Evolutionary conservation across 768 basidiomycete species (phyloP).

Genomic region (Tylopilus rubrobrunneus): DNA sequence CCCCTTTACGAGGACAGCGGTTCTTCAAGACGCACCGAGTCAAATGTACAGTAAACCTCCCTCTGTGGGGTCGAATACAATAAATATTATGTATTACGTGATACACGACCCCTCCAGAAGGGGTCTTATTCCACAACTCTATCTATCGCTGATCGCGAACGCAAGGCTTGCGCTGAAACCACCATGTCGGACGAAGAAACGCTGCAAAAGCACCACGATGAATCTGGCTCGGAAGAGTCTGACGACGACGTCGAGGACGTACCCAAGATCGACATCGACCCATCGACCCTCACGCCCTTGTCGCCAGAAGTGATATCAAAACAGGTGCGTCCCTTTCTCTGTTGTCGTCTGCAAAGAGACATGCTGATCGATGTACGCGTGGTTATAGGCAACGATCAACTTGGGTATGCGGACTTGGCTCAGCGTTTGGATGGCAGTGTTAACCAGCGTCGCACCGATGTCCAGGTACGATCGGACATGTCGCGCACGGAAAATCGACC

Average conservation of each 20-base stretch:
- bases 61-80: not conserved
- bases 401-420: slow-evolving; percentile 49
- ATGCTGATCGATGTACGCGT: slow-evolving; percentile 4
- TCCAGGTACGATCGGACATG: slow-evolving; percentile 97
- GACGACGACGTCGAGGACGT: slow-evolving; percentile 50
- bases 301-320: slow-evolving; percentile 90
- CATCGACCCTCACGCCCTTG: slow-evolving; percentile 77
- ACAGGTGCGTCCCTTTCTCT: slow-evolving; percentile 53
- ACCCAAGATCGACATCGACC: slow-evolving; percentile 74
- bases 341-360: not conserved
- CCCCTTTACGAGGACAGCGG: no score
- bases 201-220: slow-evolving; percentile 57
- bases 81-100: slow-evolving; percentile 16
- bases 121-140: slow-evolving; percentile 2
- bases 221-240: slow-evolving; percentile 71
- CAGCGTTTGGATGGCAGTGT: not conserved
- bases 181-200: slow-evolving; percentile 70
- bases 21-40: not conserved
- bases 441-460: slow-evolving; percentile 8
- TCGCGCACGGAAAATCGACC: slow-evolving; percentile 95
- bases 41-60: not conserved
- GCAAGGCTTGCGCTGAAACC: slow-evolving; percentile 1
- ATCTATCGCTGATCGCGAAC: slow-evolving; percentile 13
- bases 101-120: slow-evolving; percentile 6
- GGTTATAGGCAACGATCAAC: slow-evolving; percentile 84